phyloP scores from a whole-genome alignment of 306 rosid species.

The Parietaria judaica region DNA sequence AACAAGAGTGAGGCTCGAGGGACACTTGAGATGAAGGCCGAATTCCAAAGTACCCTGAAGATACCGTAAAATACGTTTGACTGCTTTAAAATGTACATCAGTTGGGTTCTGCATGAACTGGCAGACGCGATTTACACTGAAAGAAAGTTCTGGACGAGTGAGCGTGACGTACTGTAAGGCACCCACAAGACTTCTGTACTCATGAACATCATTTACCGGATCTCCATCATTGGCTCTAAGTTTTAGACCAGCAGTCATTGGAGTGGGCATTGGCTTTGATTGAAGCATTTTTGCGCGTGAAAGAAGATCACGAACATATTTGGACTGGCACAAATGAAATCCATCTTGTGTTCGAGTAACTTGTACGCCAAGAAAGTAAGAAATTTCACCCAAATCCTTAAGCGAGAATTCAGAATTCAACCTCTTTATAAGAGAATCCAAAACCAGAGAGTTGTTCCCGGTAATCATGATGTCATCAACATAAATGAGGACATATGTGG shows the following conservation, averaged over 20 bases:
- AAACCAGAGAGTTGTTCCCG: background rate
- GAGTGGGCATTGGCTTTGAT: background rate
- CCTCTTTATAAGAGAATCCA: background rate
- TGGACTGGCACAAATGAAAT: background rate
- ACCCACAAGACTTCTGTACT: background rate
- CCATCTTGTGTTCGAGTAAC: background rate
- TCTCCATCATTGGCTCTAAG: background rate
- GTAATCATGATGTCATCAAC: slow-evolving; percentile 2
- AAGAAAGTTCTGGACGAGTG: background rate
- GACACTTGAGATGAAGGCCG: background rate
- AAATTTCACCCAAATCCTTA: background rate
- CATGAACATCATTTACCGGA: background rate
- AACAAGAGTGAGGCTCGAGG: background rate
- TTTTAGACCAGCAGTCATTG: background rate
- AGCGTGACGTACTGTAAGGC: background rate
- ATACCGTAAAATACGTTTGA: background rate
- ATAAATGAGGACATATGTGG: background rate
- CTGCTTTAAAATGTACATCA: background rate
- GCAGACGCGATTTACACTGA: background rate
- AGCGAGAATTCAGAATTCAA: background rate
- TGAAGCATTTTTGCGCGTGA: background rate
- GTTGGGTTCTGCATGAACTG: background rate
- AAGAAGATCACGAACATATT: background rate
- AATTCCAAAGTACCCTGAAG: background rate
- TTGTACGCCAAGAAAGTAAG: background rate